Base-by-base conservation (phyloP, 2,329 filamentous ascomycete species). In the Colletotrichum cordylinicola region DNA sequence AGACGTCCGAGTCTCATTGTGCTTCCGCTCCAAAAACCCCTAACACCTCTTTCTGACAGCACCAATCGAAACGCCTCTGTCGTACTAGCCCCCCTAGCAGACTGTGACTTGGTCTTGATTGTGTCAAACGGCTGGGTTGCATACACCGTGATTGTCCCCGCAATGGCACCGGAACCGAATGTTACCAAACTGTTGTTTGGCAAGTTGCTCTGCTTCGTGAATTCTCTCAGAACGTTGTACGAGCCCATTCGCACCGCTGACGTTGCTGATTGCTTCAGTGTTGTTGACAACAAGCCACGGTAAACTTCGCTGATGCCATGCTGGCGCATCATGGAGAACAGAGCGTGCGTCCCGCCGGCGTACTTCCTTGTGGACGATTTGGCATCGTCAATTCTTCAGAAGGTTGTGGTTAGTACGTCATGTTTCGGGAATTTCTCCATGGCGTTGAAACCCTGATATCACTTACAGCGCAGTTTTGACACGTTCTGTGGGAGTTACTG, bases 401-500 rank as follows among this genome's bases (percentile, higher is more conserved):
- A 2, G 4, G 4, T 13, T 13, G n/a, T 10, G n/a, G 43, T 52
- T 24, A 52, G 43, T 12, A 48, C 31, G 43, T 48, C n/a, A 10
- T 12, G 10, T 21, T 21, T n/a, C n/a, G 18, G 43, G 18, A 48
- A 1, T 4, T 66, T 16, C 12, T 6, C 13, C 10, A 48, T 52
- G 43, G 43, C 7, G n/a, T 13, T 35, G 18, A 31, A 62, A 33
- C 33, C 29, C 27, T 33, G 5, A 21, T 27, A 15, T 18, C 39
- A 80, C 82, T 69, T 85, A 82, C 79, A 94, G 81, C 0, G 92
- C 92, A 2, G 93, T 94, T 81, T 94, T 94, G 80, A 94, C 90
- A 18, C 92, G 87, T 79, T 94, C 93, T 0, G 91, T 93, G 0
- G 93, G 93, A 3, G 92, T 94, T 1, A 94, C 92, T 2, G 91